Base-by-base conservation (phyloP, 2,329 filamentous ascomycete species). In the Blastomyces silverae region DNA sequence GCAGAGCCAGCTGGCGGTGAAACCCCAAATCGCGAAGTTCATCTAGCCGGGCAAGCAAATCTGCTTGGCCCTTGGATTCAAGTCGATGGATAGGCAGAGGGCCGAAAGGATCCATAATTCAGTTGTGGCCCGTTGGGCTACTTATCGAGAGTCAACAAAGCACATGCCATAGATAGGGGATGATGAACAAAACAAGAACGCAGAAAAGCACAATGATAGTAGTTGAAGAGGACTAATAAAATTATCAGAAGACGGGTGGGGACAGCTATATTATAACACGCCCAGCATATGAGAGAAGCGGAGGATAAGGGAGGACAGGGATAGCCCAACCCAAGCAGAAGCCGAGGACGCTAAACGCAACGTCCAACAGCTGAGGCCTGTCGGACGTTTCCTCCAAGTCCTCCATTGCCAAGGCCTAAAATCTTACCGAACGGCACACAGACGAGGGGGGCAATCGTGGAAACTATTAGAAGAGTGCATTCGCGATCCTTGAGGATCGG, bases 21-120 rank as follows among this genome's bases (percentile, higher is more conserved):
- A 69, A 66, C 44, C 68, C 68, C 50, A 68, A 46, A 28, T 62
- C 64, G 11, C 67, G 66, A 50, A 69, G 64, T 37, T 69, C 67
- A 56, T 68, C 66, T n/a, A 69, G 64, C n/a, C 66, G 62, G 22
- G 65, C 65, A 42, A 69, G 67, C 5, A 69, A 64, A 37, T 66
- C 63, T 25, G 50, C 59, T 53, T 68, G 68, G 13, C 60, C 67
- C 31, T 68, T 61, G 42, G 68, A 67, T 53, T 69, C 67, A 25
- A 69, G 63, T 7, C 59, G 46, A 39, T 67, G 62, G 10, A 67
- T 34, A 22, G 64, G 59, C 6, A 64, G 56, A 20, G 58, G 42
- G 37, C 66, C 62, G 50, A 66, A 62, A 15, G 42, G n/a, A 60
- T 64, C 48, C 57, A 42, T 48, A 22, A 20, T 57, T 57, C 20